phyloP scores from a whole-genome alignment of 2,329 filamentous ascomycete species.

The Diaporthe ampelina region DNA sequence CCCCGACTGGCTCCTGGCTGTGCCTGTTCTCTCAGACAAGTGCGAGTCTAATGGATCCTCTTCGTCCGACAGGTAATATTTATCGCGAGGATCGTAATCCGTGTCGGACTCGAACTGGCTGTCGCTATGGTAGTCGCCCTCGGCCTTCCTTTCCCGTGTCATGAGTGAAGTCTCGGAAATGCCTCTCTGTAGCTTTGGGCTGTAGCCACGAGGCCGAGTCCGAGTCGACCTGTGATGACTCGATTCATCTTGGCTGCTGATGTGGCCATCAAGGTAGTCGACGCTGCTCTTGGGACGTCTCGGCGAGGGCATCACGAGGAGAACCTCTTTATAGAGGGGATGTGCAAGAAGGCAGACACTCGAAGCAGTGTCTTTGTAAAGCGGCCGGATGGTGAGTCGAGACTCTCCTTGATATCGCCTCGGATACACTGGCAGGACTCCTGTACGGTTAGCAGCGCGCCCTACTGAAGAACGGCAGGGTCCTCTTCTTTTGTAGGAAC shows the following conservation, averaged over 20 bases:
- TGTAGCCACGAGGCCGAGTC: constrained; percentile 23
- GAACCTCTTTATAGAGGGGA: background rate
- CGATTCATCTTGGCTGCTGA: constrained; percentile 36
- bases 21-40: background rate
- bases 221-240: constrained; percentile 24
- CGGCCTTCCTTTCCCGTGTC: constrained; percentile 24
- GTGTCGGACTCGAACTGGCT: constrained; percentile 38
- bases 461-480: constrained; percentile 1
- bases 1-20: background rate
- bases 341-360: background rate
- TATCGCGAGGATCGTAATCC: constrained; percentile 44
- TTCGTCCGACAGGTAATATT: constrained; percentile 43
- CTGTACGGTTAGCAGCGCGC: background rate
- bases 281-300: constrained; percentile 30
- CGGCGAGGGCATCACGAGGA: constrained; percentile 34
- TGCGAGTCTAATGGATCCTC: constrained; percentile 36
- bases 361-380: background rate
- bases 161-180: constrained; percentile 37
- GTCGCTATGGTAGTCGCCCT: constrained; percentile 21
- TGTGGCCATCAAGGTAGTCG: constrained; percentile 28
- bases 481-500: constrained; percentile 35
- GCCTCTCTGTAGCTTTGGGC: constrained; percentile 28
- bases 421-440: background rate
- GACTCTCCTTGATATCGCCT: constrained; percentile 1
- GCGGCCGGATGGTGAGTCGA: background rate